A percentile compares a stretch with the other conserved stretches of the same genome.
Conservation (phyloP, 2,329 filamentous ascomycete genomes). For the Aspergillus hortae region DNA sequence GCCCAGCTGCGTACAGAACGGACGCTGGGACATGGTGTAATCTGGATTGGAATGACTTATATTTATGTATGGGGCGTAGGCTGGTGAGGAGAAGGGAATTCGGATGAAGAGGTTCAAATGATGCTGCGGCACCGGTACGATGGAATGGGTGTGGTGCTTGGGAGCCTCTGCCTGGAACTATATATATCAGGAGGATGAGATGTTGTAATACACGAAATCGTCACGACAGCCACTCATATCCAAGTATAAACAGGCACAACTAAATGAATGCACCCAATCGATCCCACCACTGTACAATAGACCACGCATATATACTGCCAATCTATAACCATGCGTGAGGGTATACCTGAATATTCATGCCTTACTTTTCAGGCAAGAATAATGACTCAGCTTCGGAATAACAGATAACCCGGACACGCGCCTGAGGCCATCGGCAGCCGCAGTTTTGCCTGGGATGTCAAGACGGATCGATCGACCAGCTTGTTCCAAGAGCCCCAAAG, state of each 20-base stretch:
- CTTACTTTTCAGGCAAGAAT: background rate
- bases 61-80: background rate
- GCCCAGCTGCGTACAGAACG: constrained; percentile 13
- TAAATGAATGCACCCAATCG: too few species aligned
- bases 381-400: constrained; percentile 3
- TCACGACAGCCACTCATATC: too few species aligned
- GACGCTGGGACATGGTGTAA: constrained; percentile 10
- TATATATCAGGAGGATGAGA: too few species aligned
- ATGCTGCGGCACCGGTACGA: too few species aligned
- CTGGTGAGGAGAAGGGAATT: too few species aligned
- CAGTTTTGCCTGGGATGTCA: constrained; percentile 19
- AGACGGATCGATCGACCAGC: constrained; percentile 16
- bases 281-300: background rate
- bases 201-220: too few species aligned
- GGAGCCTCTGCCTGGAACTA: too few species aligned
- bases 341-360: background rate
- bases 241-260: too few species aligned
- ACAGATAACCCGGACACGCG: constrained; percentile 18
- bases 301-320: background rate
- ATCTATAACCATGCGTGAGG: background rate
- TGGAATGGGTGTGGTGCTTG: too few species aligned
- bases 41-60: background rate
- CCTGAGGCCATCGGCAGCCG: constrained; percentile 16
- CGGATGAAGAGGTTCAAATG: too few species aligned
- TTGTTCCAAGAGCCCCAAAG: constrained; percentile 12